These are phyloP conservation scores for Microstroma glucosiphilum DNA, from an alignment of 1,284 basidiomycete genomes.

Conservation along the genomic window DNA sequence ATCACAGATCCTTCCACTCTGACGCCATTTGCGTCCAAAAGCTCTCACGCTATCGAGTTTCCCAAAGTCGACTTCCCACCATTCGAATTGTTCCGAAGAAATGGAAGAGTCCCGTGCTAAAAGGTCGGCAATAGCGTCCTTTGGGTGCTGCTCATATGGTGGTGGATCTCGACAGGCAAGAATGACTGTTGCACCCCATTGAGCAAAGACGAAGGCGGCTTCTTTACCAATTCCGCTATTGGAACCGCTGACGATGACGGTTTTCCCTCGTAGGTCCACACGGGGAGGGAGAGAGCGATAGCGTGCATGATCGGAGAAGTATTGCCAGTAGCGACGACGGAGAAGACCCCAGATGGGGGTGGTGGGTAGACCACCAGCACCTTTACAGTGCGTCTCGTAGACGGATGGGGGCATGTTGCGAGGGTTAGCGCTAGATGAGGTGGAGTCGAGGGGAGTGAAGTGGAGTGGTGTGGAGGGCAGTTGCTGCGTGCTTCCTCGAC, in stretches of 20 bases:
- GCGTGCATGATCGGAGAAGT: constrained; percentile 13
- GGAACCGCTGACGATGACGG: constrained; percentile 31
- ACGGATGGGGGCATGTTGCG: constrained; percentile 19
- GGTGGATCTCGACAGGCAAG: constrained; percentile 36
- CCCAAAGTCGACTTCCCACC: constrained; percentile 39
- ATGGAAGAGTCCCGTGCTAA: constrained; percentile 11
- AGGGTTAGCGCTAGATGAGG: too few relatives aligned
- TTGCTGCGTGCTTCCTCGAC: too few relatives aligned
- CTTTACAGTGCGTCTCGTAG: constrained; percentile 35
- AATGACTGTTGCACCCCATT: constrained; percentile 29
- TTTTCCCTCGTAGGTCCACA: constrained; percentile 27
- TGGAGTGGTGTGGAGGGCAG: too few relatives aligned
- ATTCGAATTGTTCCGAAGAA: constrained; percentile 21
- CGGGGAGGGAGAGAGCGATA: constrained; percentile 17
- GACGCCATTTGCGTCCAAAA: constrained; percentile 23
- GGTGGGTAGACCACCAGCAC: constrained; percentile 25
- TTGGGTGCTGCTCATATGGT: constrained; percentile 33
- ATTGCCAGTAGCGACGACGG: constrained; percentile 16
- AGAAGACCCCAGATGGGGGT: constrained; percentile 22
- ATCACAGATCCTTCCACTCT: constrained; percentile 22
- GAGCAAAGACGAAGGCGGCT: constrained; percentile 28
- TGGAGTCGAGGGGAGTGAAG: too few relatives aligned
- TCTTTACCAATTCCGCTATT: constrained; percentile 38
- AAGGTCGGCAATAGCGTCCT: constrained; percentile 24
- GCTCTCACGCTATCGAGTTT: constrained; percentile 22